Evolutionary conservation across 192 early-diverging fungal genomes (phyloP), one percentile per base, ranked within the genome.

Genomic region (Coemansia sp.): DNA sequence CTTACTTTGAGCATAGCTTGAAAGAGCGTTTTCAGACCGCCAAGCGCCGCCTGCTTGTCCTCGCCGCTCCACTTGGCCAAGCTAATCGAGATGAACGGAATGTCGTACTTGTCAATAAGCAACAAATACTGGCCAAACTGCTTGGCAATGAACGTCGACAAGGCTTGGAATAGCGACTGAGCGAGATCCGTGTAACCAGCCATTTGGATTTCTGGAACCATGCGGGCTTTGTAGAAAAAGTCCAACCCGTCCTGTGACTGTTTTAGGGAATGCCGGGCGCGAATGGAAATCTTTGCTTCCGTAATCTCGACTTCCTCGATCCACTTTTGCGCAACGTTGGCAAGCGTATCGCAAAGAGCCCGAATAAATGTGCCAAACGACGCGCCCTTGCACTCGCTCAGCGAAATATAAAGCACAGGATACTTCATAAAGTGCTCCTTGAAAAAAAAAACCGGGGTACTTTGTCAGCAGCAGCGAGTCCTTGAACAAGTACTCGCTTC

Each of bases 1-100:
- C 62, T 44, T 74, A 65, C 66, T 62, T 74, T 74, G 22, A 74
- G 40, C 66, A 74, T 74, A 8, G 33, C 58, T 11, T 74, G 61
- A n/a, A 68, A 65, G 10, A 74, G 42, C 0, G 36, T 43, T 32
- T 62, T 74, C 4, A 68, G 35, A 6, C 65, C 50, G 0, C 48
- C 54, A 8, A 61, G 66, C 3, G 72, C 72, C 0, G 18, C 32
- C 0, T 53, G 35, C n/a, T 68, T 68, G 2, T 60, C 58, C 1
- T 68, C 44, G 11, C 12, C 32, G 26, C 39, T 54, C 72, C 72
- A 74, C 0, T 43, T 32, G 5, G 72, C 62, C 24, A 68, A 37
- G 0, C 53, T 22, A 4, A 74, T 35, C 10, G 72, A 52, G 22
- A 74, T 74, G 34, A 74, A 74, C 11, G 72, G 66, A 43, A 68